Evolutionary conservation across 768 basidiomycete genomes (phyloP), one percentile per base, ranked within the genome.

Genomic region (Lentinula raphanica): DNA sequence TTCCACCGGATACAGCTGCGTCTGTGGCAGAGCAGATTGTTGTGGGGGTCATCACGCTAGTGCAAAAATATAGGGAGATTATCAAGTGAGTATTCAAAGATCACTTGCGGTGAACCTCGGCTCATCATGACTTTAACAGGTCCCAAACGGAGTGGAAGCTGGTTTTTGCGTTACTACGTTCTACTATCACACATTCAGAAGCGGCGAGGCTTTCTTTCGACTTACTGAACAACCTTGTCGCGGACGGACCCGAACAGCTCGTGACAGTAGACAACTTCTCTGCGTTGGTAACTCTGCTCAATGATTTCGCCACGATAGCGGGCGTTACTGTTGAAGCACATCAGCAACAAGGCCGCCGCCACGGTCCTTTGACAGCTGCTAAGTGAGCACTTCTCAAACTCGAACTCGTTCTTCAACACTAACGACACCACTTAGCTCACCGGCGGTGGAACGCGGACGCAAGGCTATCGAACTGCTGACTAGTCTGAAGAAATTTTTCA

Each of bases 101-200:
- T 15, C 5, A 27, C 21, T 44, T 40, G 5, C 38, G 12, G 32
- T 8, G 3, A 38, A 58, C 50, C 17, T 31, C 21, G 54, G 39
- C 48, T 25, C 21, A 57, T 53, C 29, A 27, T 27, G 25, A 31
- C 38, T 50, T 25, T 61, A 56, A 0, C 56, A 93, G 87, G 56
- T 94, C 94, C 1, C 87, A 90, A 63, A 98, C 96, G 0, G 96
- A 98, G 68, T 99, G 96, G 96, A 94, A 92, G 60, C 76, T 98
- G 39, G 82, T 95, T 21, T 92, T 95, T 65, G 90, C 92, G 1
- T 77, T 98, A 28, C 80, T 98, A 62, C 85, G 92, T 49, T 88
- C 87, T 1, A 95, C 94, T 0, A 82, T 94, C 40, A 78, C 86
- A 12, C 90, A 97, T 67, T 83, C 92, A 9, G 92, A 93, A 70